Base-by-base conservation (phyloP, 1,284 basidiomycete species). In the Inonotus hispidus region DNA sequence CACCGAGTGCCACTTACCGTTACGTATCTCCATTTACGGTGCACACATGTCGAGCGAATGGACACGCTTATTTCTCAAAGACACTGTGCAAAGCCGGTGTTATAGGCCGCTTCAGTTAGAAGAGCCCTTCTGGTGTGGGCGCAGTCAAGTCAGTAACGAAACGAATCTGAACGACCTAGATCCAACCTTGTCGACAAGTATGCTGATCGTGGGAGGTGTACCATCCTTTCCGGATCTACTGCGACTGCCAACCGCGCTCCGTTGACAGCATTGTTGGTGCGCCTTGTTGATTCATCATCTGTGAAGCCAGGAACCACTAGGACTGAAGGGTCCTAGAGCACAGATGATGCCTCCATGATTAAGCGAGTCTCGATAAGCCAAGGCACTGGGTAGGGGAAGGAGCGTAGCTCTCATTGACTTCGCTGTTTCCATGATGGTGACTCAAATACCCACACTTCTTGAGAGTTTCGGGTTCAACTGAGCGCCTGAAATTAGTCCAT, bases 311-410 rank as follows among this genome's bases (percentile, higher is more conserved):
- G 78, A 65, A 10, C 65, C 69, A 2, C 69, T 67, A 46, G 66
- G 62, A 63, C 70, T 72, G 60, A 70, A 70, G 10, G 67, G 63
- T 7, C 71, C 72, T 32, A 79, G 67, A 11, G 76, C 76, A 67
- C 76, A 77, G 70, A 77, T 77, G 73, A 79, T 78, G 58, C 77
- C 71, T 52, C 69, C 63, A 67, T 77, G 67, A 68, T 66, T 66
- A 54, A 10, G 16, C 41, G 3, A 23, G 29, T 6, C n/a, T 45
- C 46, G 39, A 21, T n/a, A 32, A 50, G 32, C 14, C 2, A 45
- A 21, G 41, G 14, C 13, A 47, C n/a, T 35, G 8, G 50, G 23
- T 14, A 8, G 41, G 8, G 19, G 50, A 23, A 11, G 45, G 10
- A 46, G 16, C 7, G 14, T 54, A 68, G 68, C 69, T 50, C 68